Percentiles rank a stretch among this genome's conserved stretches.
Conservation (phyloP, 1,284 basidiomycete species). For the Puccinia horiana region DNA sequence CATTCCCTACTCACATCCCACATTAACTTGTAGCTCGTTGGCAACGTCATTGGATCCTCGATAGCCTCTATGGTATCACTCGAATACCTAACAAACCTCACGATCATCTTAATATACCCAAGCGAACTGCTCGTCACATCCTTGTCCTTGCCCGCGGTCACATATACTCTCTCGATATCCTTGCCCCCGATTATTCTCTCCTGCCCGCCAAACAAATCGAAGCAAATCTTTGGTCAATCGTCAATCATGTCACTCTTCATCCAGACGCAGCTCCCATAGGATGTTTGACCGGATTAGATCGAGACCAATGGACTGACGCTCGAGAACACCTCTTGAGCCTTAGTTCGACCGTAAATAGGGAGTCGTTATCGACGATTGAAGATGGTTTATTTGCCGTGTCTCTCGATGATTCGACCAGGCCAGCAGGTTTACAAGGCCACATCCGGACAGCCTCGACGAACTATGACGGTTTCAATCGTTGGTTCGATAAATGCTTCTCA, state of each 20-base stretch:
- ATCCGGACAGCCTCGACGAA: slow-evolving; percentile 73
- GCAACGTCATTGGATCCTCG: slow-evolving; percentile 50
- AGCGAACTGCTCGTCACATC: slow-evolving; percentile 54
- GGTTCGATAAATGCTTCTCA: slow-evolving; percentile 87
- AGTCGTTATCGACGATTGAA: slow-evolving; percentile 68
- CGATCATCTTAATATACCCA: slow-evolving; percentile 57
- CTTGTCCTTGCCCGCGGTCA: slow-evolving; percentile 58
- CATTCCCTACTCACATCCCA: slow-evolving; percentile 65
- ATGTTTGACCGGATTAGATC: slow-evolving; percentile 56
- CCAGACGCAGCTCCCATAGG: slow-evolving; percentile 55
- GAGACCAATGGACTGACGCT: slow-evolving; percentile 57
- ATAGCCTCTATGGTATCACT: slow-evolving; percentile 57
- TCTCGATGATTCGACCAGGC: slow-evolving; percentile 60
- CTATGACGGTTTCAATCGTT: slow-evolving; percentile 76
- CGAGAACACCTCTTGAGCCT: slow-evolving; percentile 71
- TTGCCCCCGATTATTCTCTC: slow-evolving; percentile 48
- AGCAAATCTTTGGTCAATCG: slow-evolving; percentile 55
- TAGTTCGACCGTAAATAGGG: slow-evolving; percentile 67
- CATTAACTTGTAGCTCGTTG: slow-evolving; percentile 51
- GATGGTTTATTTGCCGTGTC: slow-evolving; percentile 74
- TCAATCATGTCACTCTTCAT: slow-evolving; percentile 57
- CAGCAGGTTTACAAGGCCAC: slow-evolving; percentile 69
- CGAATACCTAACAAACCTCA: slow-evolving; percentile 57
- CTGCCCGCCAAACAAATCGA: slow-evolving; percentile 30
- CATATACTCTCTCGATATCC: slow-evolving; percentile 57